Conservation (phyloP, 495 filamentous ascomycete species). For the Chaetomium tenue region DNA sequence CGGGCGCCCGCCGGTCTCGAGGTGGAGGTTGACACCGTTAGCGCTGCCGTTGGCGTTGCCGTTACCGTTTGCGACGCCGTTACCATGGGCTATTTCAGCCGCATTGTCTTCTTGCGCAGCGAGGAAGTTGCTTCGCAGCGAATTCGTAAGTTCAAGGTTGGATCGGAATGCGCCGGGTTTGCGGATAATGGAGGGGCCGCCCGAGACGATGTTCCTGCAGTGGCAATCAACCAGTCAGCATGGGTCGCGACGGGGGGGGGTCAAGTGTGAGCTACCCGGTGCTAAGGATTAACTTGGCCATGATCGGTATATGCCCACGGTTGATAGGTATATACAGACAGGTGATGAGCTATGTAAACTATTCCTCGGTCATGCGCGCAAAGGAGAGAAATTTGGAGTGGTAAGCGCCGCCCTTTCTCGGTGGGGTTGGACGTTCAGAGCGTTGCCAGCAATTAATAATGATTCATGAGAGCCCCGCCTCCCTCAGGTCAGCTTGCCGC, state of each 20-base stretch:
- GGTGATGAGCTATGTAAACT: not conserved
- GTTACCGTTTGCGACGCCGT: slow-evolving; percentile 54
- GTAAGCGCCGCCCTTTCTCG: slow-evolving; percentile 12
- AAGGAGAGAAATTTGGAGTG: slow-evolving; percentile 5
- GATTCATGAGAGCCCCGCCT: slow-evolving; percentile 33
- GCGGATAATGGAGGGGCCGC: slow-evolving; percentile 74
- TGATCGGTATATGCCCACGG: slow-evolving; percentile 31
- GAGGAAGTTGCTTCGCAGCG: slow-evolving; percentile 76
- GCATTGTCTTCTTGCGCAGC: slow-evolving; percentile 64
- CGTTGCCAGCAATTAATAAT: slow-evolving; percentile 33
- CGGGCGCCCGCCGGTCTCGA: slow-evolving; percentile 25
- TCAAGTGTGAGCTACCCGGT: slow-evolving; percentile 61
- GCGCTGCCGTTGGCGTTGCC: slow-evolving; percentile 43
- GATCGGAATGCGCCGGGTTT: slow-evolving; percentile 71
- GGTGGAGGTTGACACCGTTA: slow-evolving; percentile 27
- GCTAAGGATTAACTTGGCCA: slow-evolving; percentile 81
- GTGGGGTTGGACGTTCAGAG: slow-evolving; percentile 28
- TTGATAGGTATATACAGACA: not conserved
- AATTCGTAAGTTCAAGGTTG: slow-evolving; percentile 82
- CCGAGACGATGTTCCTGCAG: slow-evolving; percentile 78
- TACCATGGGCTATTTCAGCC: slow-evolving; percentile 35
- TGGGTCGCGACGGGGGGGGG: slow-evolving; percentile 6
- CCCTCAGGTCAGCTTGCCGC: slow-evolving; percentile 5
- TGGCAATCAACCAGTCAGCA: slow-evolving; percentile 28
- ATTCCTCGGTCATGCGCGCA: not conserved